Base-by-base conservation (phyloP, 1,139 yeast species). In the Lodderomyces pseudojiufengensis region DNA sequence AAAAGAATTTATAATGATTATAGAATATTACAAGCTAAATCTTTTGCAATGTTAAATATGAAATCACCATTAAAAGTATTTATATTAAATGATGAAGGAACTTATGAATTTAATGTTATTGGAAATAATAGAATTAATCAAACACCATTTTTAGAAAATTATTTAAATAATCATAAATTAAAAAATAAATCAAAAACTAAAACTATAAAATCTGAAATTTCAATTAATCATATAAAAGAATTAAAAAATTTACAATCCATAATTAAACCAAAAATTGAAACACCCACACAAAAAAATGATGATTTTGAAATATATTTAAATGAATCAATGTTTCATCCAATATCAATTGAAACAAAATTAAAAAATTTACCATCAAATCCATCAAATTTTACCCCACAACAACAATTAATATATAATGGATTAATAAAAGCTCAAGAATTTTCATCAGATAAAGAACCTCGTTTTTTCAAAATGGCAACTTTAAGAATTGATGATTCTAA, bases 381-480 rank as follows among this genome's bases (percentile, higher is more conserved):
- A 1, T 36, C 36, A 27, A 49, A 31, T 1, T 39, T 51, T 7
- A 42, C 54, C 7, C 35, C 42, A 9, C 49, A 50, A 32, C 59
- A 59, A 36, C 32, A 43, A 33, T 36, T 49, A 44, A 61, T 54
- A 38, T 52, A 47, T 27, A 47, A 54, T 7, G 54, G 63, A 4
- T 44, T 60, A 32, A 40, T 49, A 31, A 49, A 47, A 12, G 54
- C 57, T 38, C 32, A 44, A 4, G 33, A 42, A 16, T 51, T 47
- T 31, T 44, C 43, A 24, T 51, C 49, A 21, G 35, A 36, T n/a
- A 52, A 51, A 34, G 65, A 61, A 41, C 49, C 54, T 8, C 48
- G 56, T 5, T 64, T 64, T 41, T 65, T 61, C 47, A 58, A 59
- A 40, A 51, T 61, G 57, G 63, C 70, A 3, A 48, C 45, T 26